Evolutionary conservation across 768 basidiomycete genomes (phyloP).

Genomic region (Rhizopogon roseolus): DNA sequence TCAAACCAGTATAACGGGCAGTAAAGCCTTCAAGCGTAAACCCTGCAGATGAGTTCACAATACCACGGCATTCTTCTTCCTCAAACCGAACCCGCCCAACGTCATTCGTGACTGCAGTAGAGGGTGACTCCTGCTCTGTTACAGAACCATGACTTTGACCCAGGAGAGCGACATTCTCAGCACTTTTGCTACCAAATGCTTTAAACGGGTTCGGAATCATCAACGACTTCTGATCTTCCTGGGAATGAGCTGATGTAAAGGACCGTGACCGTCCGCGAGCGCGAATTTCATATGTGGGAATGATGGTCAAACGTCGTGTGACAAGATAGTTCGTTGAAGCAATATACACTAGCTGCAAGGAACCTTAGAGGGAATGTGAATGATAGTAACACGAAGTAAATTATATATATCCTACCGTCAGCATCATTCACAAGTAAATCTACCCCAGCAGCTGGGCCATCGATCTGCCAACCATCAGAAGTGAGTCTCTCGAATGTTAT

Average conservation of each 20-base stretch:
- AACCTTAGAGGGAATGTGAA: conserved; percentile 13
- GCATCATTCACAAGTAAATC: conserved; percentile 39
- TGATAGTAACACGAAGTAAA: background rate
- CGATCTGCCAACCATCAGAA: conserved; percentile 42
- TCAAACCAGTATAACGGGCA: conserved; percentile 15
- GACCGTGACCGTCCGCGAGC: conserved; percentile 15
- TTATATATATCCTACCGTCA: conserved; percentile 36
- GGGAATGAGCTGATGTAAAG: conserved; percentile 14
- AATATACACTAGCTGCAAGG: conserved; percentile 31
- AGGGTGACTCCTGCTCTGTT: conserved; percentile 20
- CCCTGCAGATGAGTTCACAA: conserved; percentile 11
- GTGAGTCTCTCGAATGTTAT: conserved; percentile 41
- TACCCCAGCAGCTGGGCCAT: conserved; percentile 40
- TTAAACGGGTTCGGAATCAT: conserved; percentile 66
- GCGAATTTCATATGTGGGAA: conserved; percentile 15
- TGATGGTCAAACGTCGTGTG: conserved; percentile 34
- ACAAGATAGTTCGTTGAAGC: conserved; percentile 41
- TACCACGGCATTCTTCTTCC: conserved; percentile 15
- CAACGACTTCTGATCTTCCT: conserved; percentile 25
- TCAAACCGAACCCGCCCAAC: conserved; percentile 20
- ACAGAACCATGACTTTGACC: conserved; percentile 15
- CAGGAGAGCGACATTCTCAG: conserved; percentile 34
- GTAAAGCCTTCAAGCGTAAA: conserved; percentile 12
- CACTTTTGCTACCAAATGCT: conserved; percentile 41
- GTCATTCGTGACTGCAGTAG: conserved; percentile 11